Conservation (phyloP, 768 basidiomycete species). For the Dentipellis fragilis region DNA sequence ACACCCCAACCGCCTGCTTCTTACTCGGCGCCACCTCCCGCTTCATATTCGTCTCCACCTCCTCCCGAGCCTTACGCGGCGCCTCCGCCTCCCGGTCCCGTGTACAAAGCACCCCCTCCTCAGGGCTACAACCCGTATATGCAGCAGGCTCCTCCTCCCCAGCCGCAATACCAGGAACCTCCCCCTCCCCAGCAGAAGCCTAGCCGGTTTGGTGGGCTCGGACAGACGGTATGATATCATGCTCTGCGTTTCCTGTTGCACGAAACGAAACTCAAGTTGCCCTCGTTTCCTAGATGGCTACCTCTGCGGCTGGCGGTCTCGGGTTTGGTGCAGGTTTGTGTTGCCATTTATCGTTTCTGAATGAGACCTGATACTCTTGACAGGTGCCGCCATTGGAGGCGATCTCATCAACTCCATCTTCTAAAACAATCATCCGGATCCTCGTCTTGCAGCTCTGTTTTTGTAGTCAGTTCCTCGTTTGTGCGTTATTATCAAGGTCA, state of each 20-base stretch:
- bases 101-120: slow-evolving; percentile 13
- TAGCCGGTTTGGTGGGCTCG: slow-evolving; percentile 7
- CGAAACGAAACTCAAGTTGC: neutral
- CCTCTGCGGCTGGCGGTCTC: slow-evolving; percentile 47
- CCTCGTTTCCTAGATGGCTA: slow-evolving; percentile 20
- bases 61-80: slow-evolving; percentile 29
- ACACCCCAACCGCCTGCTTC: slow-evolving; percentile 1
- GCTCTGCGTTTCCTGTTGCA: neutral
- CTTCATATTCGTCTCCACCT: slow-evolving; percentile 9
- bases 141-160: slow-evolving; percentile 9
- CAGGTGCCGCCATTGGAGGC: neutral
- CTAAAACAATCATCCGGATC: neutral
- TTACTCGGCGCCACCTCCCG: neutral
- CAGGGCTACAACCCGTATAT: slow-evolving; percentile 10
- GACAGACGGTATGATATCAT: slow-evolving; percentile 1
- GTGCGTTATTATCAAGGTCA: too few relatives aligned
- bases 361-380: slow-evolving; percentile 1
- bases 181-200: slow-evolving; percentile 9
- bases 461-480: too few relatives aligned
- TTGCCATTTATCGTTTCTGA: neutral
- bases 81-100: neutral
- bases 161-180: slow-evolving; percentile 8
- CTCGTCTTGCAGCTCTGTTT: too few relatives aligned
- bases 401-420: neutral
- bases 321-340: slow-evolving; percentile 66